phyloP scores from a whole-genome alignment of 2,329 filamentous ascomycete genomes.

The Tricladium varicosporioides region DNA sequence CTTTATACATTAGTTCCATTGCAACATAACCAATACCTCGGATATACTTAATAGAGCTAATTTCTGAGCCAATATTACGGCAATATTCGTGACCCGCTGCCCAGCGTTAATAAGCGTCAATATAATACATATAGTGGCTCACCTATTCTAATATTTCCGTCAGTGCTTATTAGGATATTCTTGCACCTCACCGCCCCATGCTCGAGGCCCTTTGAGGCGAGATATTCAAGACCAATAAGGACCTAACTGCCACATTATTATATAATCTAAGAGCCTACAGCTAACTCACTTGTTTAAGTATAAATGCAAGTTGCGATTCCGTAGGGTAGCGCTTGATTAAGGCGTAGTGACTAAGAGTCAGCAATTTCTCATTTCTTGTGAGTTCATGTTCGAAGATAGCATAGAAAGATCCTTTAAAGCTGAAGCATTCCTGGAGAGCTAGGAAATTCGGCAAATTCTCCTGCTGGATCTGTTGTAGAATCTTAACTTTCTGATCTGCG shows the following conservation, averaged over 20 bases:
- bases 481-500: slow-evolving; percentile 10
- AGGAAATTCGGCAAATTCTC: slow-evolving; percentile 11
- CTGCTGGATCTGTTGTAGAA: slow-evolving; percentile 12
- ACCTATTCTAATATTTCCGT: slow-evolving; percentile 14
- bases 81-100: slow-evolving; percentile 14
- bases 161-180: slow-evolving; percentile 14
- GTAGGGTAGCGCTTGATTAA: slow-evolving; percentile 2
- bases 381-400: slow-evolving; percentile 16
- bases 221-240: slow-evolving; percentile 11
- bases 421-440: slow-evolving; percentile 11
- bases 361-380: slow-evolving; percentile 7
- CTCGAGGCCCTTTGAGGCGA: slow-evolving; percentile 6
- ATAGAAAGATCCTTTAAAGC: slow-evolving; percentile 14
- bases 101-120: slow-evolving; percentile 2
- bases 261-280: not conserved
- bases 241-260: slow-evolving; percentile 4
- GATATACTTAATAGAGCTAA: slow-evolving; percentile 8
- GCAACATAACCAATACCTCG: slow-evolving; percentile 14
- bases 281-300: slow-evolving; percentile 11
- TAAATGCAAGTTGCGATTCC: slow-evolving; percentile 6
- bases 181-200: slow-evolving; percentile 10
- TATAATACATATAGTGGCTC: not conserved
- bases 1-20: slow-evolving; percentile 15
- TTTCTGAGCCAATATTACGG: slow-evolving; percentile 1
- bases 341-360: slow-evolving; percentile 13